phyloP scores from a whole-genome alignment of 148 eudicot genomes.

The Rhododendron ferrugineum region DNA sequence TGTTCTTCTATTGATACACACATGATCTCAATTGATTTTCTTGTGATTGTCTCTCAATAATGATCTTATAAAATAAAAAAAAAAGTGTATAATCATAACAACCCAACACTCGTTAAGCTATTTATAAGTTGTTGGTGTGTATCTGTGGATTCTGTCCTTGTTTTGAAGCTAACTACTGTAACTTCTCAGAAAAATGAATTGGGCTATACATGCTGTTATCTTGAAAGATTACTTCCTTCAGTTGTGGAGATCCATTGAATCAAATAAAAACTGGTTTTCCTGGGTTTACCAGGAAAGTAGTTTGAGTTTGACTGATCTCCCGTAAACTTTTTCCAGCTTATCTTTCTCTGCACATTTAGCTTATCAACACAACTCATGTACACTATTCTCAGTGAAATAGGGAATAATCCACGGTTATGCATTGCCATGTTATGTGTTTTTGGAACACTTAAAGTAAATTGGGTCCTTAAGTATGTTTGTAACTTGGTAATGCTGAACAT shows the following conservation, averaged over 20 bases:
- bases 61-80: no score
- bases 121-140: neutral
- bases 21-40: neutral
- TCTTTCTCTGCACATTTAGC: neutral
- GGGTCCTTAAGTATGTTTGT: neutral
- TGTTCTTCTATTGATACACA: neutral
- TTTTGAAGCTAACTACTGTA: neutral
- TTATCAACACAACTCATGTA: neutral
- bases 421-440: neutral
- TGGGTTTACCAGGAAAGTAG: neutral
- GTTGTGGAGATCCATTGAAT: neutral
- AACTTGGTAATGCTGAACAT: neutral
- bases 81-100: neutral
- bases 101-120: neutral
- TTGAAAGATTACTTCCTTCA: neutral
- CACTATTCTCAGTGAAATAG: neutral
- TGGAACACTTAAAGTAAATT: neutral
- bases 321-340: no score
- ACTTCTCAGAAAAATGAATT: neutral
- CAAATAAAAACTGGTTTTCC: neutral
- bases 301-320: no score
- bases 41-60: neutral
- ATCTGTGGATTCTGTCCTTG: neutral
- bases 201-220: neutral
- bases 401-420: neutral